phyloP scores from a whole-genome alignment of 768 basidiomycete species.

The Calvatia gigantea region DNA sequence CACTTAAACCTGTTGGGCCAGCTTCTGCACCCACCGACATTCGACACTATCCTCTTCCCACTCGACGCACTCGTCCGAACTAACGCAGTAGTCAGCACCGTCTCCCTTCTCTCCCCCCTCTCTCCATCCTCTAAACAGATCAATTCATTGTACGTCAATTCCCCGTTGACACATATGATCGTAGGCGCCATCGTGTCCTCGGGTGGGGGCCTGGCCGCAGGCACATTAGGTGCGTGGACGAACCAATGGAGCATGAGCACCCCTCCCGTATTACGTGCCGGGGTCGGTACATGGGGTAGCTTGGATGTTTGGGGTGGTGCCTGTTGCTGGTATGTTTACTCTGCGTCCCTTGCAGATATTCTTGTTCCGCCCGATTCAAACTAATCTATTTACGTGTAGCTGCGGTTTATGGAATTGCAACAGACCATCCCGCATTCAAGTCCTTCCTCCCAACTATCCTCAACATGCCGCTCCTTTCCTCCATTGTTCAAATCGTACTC shows the following conservation, averaged over 20 bases:
- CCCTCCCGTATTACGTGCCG: constrained; percentile 40
- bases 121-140: constrained; percentile 18
- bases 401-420: constrained; percentile 4
- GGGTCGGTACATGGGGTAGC: constrained; percentile 34
- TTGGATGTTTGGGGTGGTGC: constrained; percentile 53
- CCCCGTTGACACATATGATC: constrained; percentile 43
- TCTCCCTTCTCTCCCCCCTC: constrained; percentile 31
- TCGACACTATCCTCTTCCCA: constrained; percentile 46
- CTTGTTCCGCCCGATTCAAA: neutral
- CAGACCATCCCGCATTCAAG: constrained; percentile 5
- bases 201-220: constrained; percentile 42
- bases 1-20: constrained; percentile 11
- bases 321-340: constrained; percentile 32
- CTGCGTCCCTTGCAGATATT: neutral
- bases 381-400: neutral
- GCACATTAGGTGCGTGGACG: constrained; percentile 41
- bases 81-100: constrained; percentile 33
- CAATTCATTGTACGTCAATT: constrained; percentile 31
- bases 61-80: constrained; percentile 47
- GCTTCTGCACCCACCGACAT: constrained; percentile 28
- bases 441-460: neutral
- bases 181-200: constrained; percentile 45
- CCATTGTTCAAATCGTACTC: neutral
- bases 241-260: constrained; percentile 42
- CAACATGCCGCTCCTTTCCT: neutral